Percentiles rank a stretch among this genome's conserved stretches.
Evolutionary conservation across 2,329 filamentous ascomycete species (phyloP).

Genomic region (Diplocarpon rosae): DNA sequence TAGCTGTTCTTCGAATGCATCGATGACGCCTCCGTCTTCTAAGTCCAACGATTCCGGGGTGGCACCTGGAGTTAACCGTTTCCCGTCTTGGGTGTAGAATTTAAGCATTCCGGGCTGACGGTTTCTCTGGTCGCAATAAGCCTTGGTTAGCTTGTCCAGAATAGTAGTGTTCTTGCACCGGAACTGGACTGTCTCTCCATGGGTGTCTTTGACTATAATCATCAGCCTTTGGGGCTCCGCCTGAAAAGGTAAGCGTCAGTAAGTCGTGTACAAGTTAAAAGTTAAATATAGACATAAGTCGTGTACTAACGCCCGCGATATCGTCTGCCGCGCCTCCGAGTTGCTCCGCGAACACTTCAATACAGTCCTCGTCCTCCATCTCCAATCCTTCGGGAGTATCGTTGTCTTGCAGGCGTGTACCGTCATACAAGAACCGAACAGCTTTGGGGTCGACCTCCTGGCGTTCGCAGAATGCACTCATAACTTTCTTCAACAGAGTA

Average conservation of each 20-base stretch:
- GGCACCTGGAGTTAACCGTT: slow-evolving; percentile 3
- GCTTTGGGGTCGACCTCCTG: not conserved
- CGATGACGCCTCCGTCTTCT: slow-evolving; percentile 4
- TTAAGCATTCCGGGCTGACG: not conserved
- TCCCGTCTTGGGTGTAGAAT: slow-evolving; percentile 1
- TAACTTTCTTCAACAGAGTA: slow-evolving; percentile 13
- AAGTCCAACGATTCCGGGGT: slow-evolving; percentile 6
- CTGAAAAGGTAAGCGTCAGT: slow-evolving; percentile 1
- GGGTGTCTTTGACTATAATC: slow-evolving; percentile 8
- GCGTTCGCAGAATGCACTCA: slow-evolving; percentile 9
- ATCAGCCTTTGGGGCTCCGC: not conserved
- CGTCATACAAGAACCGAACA: not conserved
- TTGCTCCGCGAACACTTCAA: slow-evolving; percentile 2
- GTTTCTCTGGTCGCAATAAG: slow-evolving; percentile 3
- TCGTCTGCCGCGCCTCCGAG: not conserved
- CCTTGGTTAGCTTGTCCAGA: slow-evolving; percentile 7
- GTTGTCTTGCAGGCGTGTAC: not conserved
- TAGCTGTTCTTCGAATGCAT: slow-evolving; percentile 5
- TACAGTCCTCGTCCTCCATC: slow-evolving; percentile 2
- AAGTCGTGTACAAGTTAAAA: slow-evolving; percentile 1
- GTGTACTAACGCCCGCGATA: not conserved
- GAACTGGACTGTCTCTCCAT: slow-evolving; percentile 2
- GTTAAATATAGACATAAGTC: slow-evolving; percentile 5
- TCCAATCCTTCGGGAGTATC: not conserved
- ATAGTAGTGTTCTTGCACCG: slow-evolving; percentile 5